phyloP scores from a whole-genome alignment of 441 rosid genomes.

The Hura crepitans region DNA sequence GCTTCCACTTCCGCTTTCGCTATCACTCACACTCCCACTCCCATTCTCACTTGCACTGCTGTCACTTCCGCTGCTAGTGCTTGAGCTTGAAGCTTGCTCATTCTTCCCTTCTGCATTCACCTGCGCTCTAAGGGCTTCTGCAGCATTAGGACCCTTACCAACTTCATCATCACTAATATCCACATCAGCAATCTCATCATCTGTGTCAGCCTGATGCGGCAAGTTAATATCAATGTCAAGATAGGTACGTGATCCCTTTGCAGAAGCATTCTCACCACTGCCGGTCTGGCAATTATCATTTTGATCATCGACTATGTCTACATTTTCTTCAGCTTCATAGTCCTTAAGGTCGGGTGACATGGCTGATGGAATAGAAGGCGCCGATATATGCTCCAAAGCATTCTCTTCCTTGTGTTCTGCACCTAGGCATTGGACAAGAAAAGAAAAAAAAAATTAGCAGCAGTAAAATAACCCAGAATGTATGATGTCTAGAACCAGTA shows the following conservation, averaged over 20 bases:
- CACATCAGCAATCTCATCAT: conserved; percentile 83
- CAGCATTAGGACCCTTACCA: conserved; percentile 58
- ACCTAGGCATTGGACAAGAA: conserved; percentile 15
- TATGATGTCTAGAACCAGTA: not conserved
- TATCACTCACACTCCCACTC: conserved; percentile 37
- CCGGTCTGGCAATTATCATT: conserved; percentile 41
- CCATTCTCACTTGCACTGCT: conserved; percentile 47
- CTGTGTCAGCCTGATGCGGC: conserved; percentile 43
- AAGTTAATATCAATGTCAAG: conserved; percentile 47
- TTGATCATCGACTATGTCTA: conserved; percentile 40
- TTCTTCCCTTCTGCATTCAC: conserved; percentile 50
- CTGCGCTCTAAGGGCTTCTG: conserved; percentile 85
- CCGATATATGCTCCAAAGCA: conserved; percentile 23
- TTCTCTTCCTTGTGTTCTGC: conserved; percentile 34
- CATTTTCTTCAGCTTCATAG: conserved; percentile 44
- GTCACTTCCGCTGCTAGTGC: conserved; percentile 54
- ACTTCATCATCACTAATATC: conserved; percentile 63
- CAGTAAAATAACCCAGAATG: conserved; percentile 5
- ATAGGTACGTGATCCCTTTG: conserved; percentile 30
- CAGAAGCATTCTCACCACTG: conserved; percentile 41
- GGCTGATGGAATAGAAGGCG: conserved; percentile 39
- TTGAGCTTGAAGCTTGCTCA: conserved; percentile 40
- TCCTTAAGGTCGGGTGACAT: conserved; percentile 26
- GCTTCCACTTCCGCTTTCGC: conserved; percentile 35
- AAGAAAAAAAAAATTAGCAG: too few relatives aligned